Evolutionary conservation across 768 basidiomycete species (phyloP), one percentile per base, ranked within the genome.

Genomic region (Pulveroboletus frians): DNA sequence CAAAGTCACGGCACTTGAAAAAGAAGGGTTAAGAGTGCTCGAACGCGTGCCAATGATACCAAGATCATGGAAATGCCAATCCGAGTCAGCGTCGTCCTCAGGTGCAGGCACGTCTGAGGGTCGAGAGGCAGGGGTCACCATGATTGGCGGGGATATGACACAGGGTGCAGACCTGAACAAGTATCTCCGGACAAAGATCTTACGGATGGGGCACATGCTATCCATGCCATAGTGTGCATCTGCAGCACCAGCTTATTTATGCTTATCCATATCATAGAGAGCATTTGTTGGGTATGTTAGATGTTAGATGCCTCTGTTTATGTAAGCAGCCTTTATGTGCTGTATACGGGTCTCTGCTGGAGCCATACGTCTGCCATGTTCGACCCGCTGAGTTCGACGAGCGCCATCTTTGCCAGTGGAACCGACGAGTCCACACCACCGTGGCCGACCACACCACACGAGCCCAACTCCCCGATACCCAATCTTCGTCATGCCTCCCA

Each of bases 41-140:
- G 92, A 98, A 68, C 80, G 93, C 13, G 89, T 97, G 7, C 77
- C 88, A 39, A 98, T 99, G 95, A 83, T 97, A 10, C 96, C 96
- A 15, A 76, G 92, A 47, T 86, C 85, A 55, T 99, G 96, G 95
- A 51, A 50, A 52, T 51, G 52, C 56, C 63, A 46, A 55, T 66
- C 43, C n/a, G 59, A 60, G 35, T 51, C 51, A 13, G n/a, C 17
- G 2, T 5, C 5, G 14, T 29, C 51, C 15, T 21, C 52, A 6
- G 17, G n/a, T 18, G 52, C 10, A 34, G 49, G 32, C 11, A 47
- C 26, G 9, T 37, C 26, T 59, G 52, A 68, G 34, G 68, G 71
- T 55, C 73, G 74, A 47, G 59, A 70, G 31, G 69, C 74, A 2
- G 92, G 90, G 2, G 86, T 83, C 9, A 88, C 89, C 36, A 76